Evolutionary conservation across 306 rosid species (phyloP).

Genomic region (Canavalia ensiformis): DNA sequence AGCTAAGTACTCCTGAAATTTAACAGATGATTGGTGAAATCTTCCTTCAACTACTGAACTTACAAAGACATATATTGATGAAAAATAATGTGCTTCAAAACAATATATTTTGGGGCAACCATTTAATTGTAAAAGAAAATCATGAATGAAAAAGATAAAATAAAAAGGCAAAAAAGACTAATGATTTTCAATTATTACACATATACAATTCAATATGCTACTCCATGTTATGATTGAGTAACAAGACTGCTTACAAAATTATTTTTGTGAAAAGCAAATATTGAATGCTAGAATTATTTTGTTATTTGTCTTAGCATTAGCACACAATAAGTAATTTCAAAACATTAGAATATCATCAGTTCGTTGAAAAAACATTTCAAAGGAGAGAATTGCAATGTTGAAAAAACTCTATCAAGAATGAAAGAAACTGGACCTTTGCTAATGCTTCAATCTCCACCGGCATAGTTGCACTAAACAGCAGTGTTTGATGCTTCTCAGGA

Average conservation of each 20-base stretch:
- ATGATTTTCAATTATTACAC: background rate
- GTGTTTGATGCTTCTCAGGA: constrained; percentile 86
- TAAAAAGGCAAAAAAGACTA: background rate
- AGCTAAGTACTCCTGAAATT: constrained; percentile 79
- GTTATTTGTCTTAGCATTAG: constrained; percentile 19
- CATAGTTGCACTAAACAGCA: constrained; percentile 92
- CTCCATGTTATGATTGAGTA: constrained; percentile 29
- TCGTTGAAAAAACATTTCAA: constrained; percentile 19
- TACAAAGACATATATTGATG: constrained; percentile 19
- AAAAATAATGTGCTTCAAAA: constrained; percentile 27
- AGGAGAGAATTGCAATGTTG: constrained; percentile 9
- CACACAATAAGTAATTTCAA: constrained; percentile 32
- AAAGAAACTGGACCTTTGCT: constrained; percentile 66
- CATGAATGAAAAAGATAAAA: background rate
- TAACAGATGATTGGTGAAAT: constrained; percentile 33
- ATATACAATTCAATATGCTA: constrained; percentile 22
- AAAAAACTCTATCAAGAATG: constrained; percentile 15
- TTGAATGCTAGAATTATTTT: constrained; percentile 11
- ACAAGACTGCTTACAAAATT: constrained; percentile 1
- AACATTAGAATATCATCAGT: constrained; percentile 5
- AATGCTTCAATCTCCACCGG: constrained; percentile 89
- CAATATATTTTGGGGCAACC: background rate
- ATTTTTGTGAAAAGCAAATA: constrained; percentile 23
- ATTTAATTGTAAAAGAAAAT: constrained; percentile 16
- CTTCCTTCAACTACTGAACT: constrained; percentile 22